A percentile compares a stretch with the other conserved stretches of the same genome.
Conservation (phyloP, 768 basidiomycete genomes). For the Tulasnella sp. region DNA sequence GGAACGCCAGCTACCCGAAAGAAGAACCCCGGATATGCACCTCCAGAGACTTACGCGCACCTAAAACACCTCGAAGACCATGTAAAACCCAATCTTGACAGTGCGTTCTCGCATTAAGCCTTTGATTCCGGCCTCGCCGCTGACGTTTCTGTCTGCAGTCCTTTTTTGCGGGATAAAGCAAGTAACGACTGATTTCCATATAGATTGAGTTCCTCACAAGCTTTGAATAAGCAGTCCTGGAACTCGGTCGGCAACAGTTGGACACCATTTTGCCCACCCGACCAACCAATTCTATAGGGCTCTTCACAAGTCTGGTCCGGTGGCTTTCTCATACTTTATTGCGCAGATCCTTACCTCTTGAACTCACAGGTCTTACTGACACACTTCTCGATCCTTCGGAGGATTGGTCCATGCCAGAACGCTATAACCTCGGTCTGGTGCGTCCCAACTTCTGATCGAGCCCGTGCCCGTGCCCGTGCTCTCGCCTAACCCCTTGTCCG, state of each 20-base stretch:
- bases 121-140: background rate
- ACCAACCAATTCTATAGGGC: constrained; percentile 82
- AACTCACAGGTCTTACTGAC: constrained; percentile 53
- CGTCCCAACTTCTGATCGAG: too few species aligned
- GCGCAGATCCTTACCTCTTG: constrained; percentile 9
- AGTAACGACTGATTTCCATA: constrained; percentile 29
- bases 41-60: constrained; percentile 52
- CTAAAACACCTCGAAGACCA: constrained; percentile 52
- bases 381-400: constrained; percentile 51
- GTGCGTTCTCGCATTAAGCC: constrained; percentile 40
- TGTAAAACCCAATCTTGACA: constrained; percentile 51
- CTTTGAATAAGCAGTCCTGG: constrained; percentile 51
- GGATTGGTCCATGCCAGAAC: constrained; percentile 55
- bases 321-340: too few species aligned
- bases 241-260: constrained; percentile 57
- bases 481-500: background rate
- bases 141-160: constrained; percentile 42
- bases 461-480: too few species aligned
- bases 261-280: constrained; percentile 75
- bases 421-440: constrained; percentile 64
- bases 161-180: constrained; percentile 86
- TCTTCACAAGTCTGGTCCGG: constrained; percentile 57
- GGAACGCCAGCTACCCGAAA: constrained; percentile 29
- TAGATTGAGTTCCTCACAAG: background rate
- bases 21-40: constrained; percentile 44